phyloP scores from a whole-genome alignment of 2,329 filamentous ascomycete species.

The Pyrenochaeta sp. region DNA sequence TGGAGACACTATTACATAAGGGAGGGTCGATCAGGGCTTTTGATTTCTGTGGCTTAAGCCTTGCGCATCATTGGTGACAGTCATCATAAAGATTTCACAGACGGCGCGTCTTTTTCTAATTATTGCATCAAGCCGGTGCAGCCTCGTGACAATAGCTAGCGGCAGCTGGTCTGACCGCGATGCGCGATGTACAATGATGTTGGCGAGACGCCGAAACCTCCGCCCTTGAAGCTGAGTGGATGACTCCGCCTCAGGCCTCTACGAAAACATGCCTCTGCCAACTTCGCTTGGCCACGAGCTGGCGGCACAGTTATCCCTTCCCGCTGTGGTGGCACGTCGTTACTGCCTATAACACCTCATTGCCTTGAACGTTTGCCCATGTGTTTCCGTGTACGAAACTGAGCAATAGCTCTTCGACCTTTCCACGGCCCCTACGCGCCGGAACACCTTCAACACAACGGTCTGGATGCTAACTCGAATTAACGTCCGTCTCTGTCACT shows the following conservation, averaged over 20 bases:
- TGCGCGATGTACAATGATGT: constrained; percentile 5
- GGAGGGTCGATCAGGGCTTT: constrained; percentile 6
- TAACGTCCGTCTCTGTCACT: neutral
- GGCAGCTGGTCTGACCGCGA: constrained; percentile 2
- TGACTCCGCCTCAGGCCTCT: neutral
- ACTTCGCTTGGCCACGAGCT: constrained; percentile 3
- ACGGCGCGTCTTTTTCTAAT: constrained; percentile 2
- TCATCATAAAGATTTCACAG: neutral
- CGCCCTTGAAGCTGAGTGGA: constrained; percentile 5
- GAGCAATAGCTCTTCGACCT: constrained; percentile 13
- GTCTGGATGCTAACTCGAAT: constrained; percentile 1
- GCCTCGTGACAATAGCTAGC: constrained; percentile 4
- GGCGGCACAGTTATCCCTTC: too few relatives aligned
- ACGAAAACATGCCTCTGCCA: neutral
- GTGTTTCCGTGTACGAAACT: constrained; percentile 3
- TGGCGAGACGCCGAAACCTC: constrained; percentile 16
- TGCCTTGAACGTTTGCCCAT: constrained; percentile 18
- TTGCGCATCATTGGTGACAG: constrained; percentile 1
- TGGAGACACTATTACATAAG: constrained; percentile 35
- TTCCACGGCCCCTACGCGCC: constrained; percentile 8
- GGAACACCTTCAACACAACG: constrained; percentile 7
- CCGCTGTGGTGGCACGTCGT: constrained; percentile 17
- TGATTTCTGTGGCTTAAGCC: constrained; percentile 4
- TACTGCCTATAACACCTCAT: constrained; percentile 7
- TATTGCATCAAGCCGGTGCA: constrained; percentile 1